Percentiles rank a stretch among this genome's conserved stretches.
Conservation (phyloP, 108 stramenopile species). For the Pelagomonas calceolata region DNA sequence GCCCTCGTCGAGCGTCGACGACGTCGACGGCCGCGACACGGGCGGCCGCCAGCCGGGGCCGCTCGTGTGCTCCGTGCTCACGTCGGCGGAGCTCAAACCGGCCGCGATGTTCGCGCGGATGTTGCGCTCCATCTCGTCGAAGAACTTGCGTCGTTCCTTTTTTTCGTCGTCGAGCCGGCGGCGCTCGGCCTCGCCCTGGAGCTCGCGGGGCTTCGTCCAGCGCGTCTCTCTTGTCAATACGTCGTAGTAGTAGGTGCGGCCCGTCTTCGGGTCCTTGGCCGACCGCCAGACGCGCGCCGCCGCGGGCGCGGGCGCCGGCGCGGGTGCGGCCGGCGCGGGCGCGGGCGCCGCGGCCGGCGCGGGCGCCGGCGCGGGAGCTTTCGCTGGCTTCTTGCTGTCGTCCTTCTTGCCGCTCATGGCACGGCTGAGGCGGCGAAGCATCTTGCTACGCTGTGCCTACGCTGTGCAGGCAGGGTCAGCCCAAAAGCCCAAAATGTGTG, state of each 20-base stretch:
- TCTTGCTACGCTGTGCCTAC: no score
- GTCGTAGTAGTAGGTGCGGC: constrained; percentile 84
- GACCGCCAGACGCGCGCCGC: no score
- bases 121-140: constrained; percentile 75
- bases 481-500: no score
- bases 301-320: no score
- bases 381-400: no score
- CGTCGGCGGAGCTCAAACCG: neutral
- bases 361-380: no score
- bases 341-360: no score
- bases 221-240: constrained; percentile 71
- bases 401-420: no score
- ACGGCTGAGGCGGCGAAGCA: no score
- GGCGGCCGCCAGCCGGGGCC: neutral
- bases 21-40: neutral
- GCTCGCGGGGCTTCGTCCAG: constrained; percentile 77
- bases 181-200: constrained; percentile 51
- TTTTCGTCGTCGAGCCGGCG: constrained; percentile 43
- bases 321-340: no score
- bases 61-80: neutral
- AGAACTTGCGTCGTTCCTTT: constrained; percentile 32
- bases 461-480: no score
- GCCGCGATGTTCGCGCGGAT: constrained; percentile 38
- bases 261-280: constrained; percentile 2
- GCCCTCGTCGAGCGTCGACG: neutral